Conservation (phyloP, 1,284 basidiomycete species). For the Phellopilus nigrolimitatus region DNA sequence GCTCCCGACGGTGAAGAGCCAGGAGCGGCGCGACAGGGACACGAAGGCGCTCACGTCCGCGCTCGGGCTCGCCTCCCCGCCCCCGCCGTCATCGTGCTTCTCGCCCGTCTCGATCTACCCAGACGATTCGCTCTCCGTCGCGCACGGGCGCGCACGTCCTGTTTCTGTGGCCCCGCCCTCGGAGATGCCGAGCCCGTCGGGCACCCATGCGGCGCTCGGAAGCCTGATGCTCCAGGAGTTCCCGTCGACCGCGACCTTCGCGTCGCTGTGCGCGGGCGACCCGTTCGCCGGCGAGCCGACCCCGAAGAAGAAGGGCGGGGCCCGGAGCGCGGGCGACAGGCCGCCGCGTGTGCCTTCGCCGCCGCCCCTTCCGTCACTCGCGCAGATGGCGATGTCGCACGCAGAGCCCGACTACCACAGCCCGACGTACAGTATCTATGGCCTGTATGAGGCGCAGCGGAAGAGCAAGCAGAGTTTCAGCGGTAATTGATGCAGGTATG, state of each 20-base stretch:
- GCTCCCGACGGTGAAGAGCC: slow-evolving; percentile 36
- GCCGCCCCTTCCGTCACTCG: slow-evolving; percentile 63
- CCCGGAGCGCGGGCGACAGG: slow-evolving; percentile 37
- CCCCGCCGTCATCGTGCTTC: slow-evolving; percentile 31
- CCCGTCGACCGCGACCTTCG: slow-evolving; percentile 29
- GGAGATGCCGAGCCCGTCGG: slow-evolving; percentile 19
- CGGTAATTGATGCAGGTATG: background rate
- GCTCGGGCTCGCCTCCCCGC: slow-evolving; percentile 39
- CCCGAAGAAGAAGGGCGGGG: slow-evolving; percentile 20
- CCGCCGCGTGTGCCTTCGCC: slow-evolving; percentile 77
- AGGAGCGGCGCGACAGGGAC: slow-evolving; percentile 43
- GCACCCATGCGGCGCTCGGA: slow-evolving; percentile 46
- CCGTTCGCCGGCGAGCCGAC: slow-evolving; percentile 14
- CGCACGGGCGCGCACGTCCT: slow-evolving; percentile 33
- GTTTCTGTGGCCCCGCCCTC: slow-evolving; percentile 13
- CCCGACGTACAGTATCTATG: slow-evolving; percentile 77
- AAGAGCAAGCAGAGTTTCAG: slow-evolving; percentile 38
- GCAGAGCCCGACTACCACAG: slow-evolving; percentile 62
- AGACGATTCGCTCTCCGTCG: slow-evolving; percentile 64
- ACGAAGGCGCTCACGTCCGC: slow-evolving; percentile 49
- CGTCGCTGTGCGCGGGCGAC: slow-evolving; percentile 19
- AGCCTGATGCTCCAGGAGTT: slow-evolving; percentile 57
- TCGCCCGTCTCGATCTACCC: slow-evolving; percentile 58
- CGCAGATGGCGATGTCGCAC: slow-evolving; percentile 71
- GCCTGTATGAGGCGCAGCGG: slow-evolving; percentile 60